Base-by-base conservation (phyloP, 2,329 filamentous ascomycete species). In the Scytalidium sp. region DNA sequence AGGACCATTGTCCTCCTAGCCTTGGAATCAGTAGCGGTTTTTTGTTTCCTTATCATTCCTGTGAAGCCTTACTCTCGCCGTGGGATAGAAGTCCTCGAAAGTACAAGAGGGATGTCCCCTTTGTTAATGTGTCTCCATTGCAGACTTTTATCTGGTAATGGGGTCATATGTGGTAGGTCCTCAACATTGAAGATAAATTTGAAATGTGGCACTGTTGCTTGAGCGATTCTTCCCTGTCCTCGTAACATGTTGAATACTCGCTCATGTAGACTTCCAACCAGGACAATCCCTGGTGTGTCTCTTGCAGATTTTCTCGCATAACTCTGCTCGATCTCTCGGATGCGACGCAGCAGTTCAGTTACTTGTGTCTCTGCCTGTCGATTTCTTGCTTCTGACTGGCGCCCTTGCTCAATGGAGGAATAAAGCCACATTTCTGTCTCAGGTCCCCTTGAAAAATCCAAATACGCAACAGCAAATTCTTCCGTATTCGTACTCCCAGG, bases 391-490 rank as follows among this genome's bases (percentile, higher is more conserved):
- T 9, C 32, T 20, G 55, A 39, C 36, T 1, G 53, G 47, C 49
- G 69, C 15, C 19, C 20, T 23, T 46, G 65, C 51, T 83, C 77
- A 2, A 79, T 60, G 0, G 75, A 76, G 1, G 72, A 75, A 63
- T 84, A 88, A 1, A 88, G 59, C 78, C 80, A 87, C 23, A 82
- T 69, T 53, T 87, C 78, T 0, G 85, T 88, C 61, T 87, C 84
- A 0, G 80, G 81, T 0, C 75, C 73, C 47, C 73, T 73, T 3
- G 76, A 76, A 19, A 84, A 72, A 63, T 89, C 85, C 5, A 85
- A 61, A 60, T 83, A 87, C 0, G 79, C 80, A 1, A 77, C 78
- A 1, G 76, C 74, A 60, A 87, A 83, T 11, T 48, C 23, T 10
- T 49, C 23, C n/a, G n/a, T n/a, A 36, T 36, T 5, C 17, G 17